These are phyloP conservation scores for Ensete ventricosum DNA, from an alignment of 176 grass and related monocot species.

Conservation along the genomic window DNA sequence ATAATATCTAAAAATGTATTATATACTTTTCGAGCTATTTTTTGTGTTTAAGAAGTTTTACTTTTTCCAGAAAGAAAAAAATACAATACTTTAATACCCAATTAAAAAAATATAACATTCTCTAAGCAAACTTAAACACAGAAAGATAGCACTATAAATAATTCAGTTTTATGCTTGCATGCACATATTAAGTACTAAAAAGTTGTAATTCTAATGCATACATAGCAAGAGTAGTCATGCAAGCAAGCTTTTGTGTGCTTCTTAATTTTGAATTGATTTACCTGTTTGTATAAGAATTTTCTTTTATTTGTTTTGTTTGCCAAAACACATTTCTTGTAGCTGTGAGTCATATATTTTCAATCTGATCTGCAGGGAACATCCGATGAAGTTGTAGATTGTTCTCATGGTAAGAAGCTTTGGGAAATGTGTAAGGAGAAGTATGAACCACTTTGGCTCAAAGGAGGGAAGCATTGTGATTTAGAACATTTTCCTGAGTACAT, in stretches of 20 bases:
- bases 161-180: background rate
- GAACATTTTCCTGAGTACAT: slow-evolving; percentile 85
- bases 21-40: too few relatives aligned
- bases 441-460: slow-evolving; percentile 83
- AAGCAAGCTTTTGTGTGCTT: background rate
- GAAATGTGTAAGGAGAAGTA: slow-evolving; percentile 85
- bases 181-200: background rate
- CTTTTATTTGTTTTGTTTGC: background rate
- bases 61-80: too few relatives aligned
- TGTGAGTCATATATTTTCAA: background rate
- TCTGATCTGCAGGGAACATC: slow-evolving; percentile 44
- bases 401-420: slow-evolving; percentile 88
- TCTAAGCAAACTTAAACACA: background rate
- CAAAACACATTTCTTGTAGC: background rate
- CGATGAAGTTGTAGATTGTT: slow-evolving; percentile 91
- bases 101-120: background rate
- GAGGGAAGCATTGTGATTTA: slow-evolving; percentile 84
- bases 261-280: background rate
- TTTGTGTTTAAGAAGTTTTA: too few relatives aligned
- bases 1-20: too few relatives aligned
- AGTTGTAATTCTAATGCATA: background rate
- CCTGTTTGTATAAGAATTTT: background rate
- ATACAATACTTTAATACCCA: too few relatives aligned
- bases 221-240: background rate
- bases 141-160: background rate